Base-by-base conservation (phyloP, 192 early-diverging fungal species). In the Coemansia sp. region DNA sequence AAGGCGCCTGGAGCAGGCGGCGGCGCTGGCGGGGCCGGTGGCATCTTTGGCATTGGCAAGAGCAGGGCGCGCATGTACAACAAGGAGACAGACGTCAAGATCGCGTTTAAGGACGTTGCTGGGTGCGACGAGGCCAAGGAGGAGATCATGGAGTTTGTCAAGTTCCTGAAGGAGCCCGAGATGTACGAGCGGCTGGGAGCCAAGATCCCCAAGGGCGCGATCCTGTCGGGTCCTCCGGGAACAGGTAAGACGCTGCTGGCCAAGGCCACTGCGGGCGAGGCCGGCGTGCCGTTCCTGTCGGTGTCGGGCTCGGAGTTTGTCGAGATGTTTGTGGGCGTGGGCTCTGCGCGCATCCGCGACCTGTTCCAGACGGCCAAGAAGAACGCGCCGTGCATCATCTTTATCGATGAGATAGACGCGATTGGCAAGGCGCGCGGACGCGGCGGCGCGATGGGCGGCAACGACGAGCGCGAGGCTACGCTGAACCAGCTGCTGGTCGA, bases 111-210 rank as follows among this genome's bases (percentile, higher is more conserved):
- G 85, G 95, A 99, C 74, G 95, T 99, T 1, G 97, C 97, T 11
- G 97, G 97, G 9, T 93, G 93, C 77, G 95, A 99, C 83, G 97
- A 99, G 70, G 97, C 95, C 42, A 99, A 99, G 84, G 89, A 93
- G 67, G 97, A 99, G 81, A 99, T 99, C 54, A 99, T 99, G 97
- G 97, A 99, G 85, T 99, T 99, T 90, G 97, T 99, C 58, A 97
- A 97, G 81, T 98, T 98, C 82, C 78, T 98, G 58, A 98, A 98
- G 76, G 88, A 96, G 70, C 97, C 97, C 28, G 85, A 80, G 42
- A 72, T 83, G 23, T 99, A 95, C 80, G 95, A 99, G 73, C 83
- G 85, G 35, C 74, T 99, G 11, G 97, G 97, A 22, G 97, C 97
- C 49, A 97, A 98, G 79, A 99, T 99, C 73, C 97, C 97, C 53